Conservation (phyloP, 2,329 filamentous ascomycete genomes). For the Fusarium staphyleae region DNA sequence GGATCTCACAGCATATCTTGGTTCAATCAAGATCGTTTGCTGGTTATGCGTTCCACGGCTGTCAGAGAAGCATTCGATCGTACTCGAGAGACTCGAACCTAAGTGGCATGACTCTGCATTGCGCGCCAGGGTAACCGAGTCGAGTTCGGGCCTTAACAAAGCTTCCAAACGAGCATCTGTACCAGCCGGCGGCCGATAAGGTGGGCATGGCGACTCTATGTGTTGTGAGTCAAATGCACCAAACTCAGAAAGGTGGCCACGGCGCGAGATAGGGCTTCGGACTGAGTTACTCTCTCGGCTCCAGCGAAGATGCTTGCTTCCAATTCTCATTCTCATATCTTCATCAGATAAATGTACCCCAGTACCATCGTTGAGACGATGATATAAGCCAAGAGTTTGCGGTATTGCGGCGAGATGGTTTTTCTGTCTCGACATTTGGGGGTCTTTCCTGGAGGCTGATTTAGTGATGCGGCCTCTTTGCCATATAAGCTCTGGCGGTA, state of each 20-base stretch:
- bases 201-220: neutral
- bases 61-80: neutral
- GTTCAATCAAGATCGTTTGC: constrained; percentile 7
- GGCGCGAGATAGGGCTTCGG: constrained; percentile 23
- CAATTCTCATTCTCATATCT: constrained; percentile 41
- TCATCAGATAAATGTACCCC: neutral
- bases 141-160: neutral
- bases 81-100: neutral
- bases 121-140: too few relatives aligned
- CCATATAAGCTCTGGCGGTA: constrained; percentile 33
- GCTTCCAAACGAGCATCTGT: neutral
- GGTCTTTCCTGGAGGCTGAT: neutral
- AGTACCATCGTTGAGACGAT: neutral
- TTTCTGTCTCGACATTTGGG: neutral
- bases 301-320: constrained; percentile 42
- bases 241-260: neutral
- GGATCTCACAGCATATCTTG: constrained; percentile 24
- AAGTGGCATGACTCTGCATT: neutral
- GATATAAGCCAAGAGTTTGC: neutral
- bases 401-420: neutral
- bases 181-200: neutral
- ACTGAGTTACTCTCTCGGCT: constrained; percentile 40
- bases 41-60: neutral
- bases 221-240: neutral
- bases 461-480: constrained; percentile 7